Base-by-base conservation (phyloP, 371 early-diverging fungal genomes). In the Syncephalis plumigaleata region DNA sequence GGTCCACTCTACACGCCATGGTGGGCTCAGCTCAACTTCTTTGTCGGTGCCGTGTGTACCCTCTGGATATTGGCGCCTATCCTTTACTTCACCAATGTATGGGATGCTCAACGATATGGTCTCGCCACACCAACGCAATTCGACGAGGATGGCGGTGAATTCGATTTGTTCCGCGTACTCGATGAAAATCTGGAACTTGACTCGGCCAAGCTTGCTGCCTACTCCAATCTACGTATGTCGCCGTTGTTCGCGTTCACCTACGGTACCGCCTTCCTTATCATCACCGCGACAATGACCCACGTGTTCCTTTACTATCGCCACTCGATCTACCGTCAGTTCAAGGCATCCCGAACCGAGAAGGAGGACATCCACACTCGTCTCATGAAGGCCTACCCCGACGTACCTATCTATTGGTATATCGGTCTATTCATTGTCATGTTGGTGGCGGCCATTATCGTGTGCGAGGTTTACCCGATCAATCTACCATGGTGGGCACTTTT, bases 161-260 rank as follows among this genome's bases (percentile, higher is more conserved):
- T 36, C 15, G 50, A 57, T 47, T 21, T 74, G 48, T 76, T 69
- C n/a, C 52, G 63, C 3, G 50, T 53, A 52, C 68, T 81, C 7
- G 58, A 78, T 58, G 67, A 53, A 11, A 37, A 62, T 11, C 69
- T 75, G 16, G 66, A 64, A 31, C 52, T 87, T 47, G 67, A 80
- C 49, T 69, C 60, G 42, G 66, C 60, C 1, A 63, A 58, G 4
- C 84, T 84, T 48, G 73, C 59, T 3, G 67, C 59, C 20, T 71
- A 79, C 52, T 71, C 74, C 7, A 85, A 86, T 4, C 59, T 86
- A 67, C 63, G 79, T 57, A 67, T 75, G 65, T 56, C 67, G 13
- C 55, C 64, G 18, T 70, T 75, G 49, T 70, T 72, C 55, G 69
- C 67, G 1, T 54, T 74, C 26, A 68, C 67, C 0, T 59, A 59